phyloP scores from a whole-genome alignment of 192 early-diverging fungal species.

The Chytriomyces sp. region DNA sequence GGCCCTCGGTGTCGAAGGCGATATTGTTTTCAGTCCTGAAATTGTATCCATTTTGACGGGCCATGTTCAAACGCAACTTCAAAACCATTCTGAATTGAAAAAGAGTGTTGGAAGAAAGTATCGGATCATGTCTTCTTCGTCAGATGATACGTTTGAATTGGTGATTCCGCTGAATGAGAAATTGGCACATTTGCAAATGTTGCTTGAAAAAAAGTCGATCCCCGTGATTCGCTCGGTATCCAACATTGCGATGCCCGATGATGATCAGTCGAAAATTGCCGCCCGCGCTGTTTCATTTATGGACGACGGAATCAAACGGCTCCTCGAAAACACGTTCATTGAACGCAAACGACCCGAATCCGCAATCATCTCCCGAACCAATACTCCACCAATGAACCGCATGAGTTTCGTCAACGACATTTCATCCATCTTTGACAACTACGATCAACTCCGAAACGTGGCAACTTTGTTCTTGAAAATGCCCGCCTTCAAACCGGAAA shows the following conservation, averaged over 20 bases:
- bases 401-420: not conserved
- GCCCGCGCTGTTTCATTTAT: not conserved
- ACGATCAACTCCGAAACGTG: constrained; percentile 33
- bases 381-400: not conserved
- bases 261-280: not conserved
- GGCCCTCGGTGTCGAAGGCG: constrained; percentile 17
- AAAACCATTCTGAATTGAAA: constrained; percentile 21
- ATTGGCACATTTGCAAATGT: not conserved
- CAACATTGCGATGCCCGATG: not conserved
- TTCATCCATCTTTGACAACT: constrained; percentile 10
- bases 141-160: constrained; percentile 21
- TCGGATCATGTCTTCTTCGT: constrained; percentile 1
- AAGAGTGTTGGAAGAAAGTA: constrained; percentile 24
- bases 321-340: not conserved
- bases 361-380: not conserved
- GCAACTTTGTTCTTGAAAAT: constrained; percentile 31
- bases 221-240: not conserved
- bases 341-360: not conserved
- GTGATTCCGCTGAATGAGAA: not conserved
- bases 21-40: constrained; percentile 36
- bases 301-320: constrained; percentile 17
- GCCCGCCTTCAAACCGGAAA: constrained; percentile 13
- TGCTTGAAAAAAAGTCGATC: not conserved
- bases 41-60: not conserved
- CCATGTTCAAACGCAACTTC: constrained; percentile 6